Base-by-base conservation (phyloP, 352 stramenopile species). In the Phytophthora crassamura region DNA sequence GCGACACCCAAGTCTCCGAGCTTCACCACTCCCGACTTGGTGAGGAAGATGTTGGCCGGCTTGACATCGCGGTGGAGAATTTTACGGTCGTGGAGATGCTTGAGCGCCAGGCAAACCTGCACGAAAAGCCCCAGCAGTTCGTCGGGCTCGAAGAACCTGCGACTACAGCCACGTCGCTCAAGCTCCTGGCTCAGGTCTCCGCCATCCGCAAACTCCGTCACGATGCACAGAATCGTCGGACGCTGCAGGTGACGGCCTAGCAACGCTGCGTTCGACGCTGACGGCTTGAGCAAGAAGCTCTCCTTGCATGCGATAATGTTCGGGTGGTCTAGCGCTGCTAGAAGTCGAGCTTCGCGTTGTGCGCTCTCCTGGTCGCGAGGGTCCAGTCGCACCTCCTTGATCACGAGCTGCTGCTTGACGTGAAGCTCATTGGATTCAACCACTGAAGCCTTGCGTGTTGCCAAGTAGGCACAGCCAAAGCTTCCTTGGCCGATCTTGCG, bases 31-130 rank as follows among this genome's bases (percentile, higher is more conserved):
- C 81, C 74, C 5, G 70, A 71, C 14, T 74, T 69, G 25, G 75
- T 88, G 34, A 97, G 68, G 72, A 97, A 96, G 57, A 96, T 78
- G 61, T 96, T 97, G 42, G 91, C 85, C 0, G 88, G 88, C 45
- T 96, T 97, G 45, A 97, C 73, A 58, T 97, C 89, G 5, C 89
- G 80, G 56, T 97, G 89, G 14, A 97, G 73, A 59, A 97, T 95
- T 57, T 93, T 91, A 48, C 89, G 75, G 63, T 90, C 78, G 53
- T 91, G 80, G 22, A 97, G 64, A 58, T 95, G 84, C 52, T 94
- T 91, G 41, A 94, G 68, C 14, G 86, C 83, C n/a, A 95, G 69
- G 30, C 78, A 91, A 25, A 88, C 62, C 64, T 93, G 78, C 15
- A 91, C 74, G 25, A 94, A 87, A 3, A 88, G 58, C 4, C 84